Evolutionary conservation across 106 monocot genomes (phyloP).

Genomic region (Dendrobium chrysotoxum): DNA sequence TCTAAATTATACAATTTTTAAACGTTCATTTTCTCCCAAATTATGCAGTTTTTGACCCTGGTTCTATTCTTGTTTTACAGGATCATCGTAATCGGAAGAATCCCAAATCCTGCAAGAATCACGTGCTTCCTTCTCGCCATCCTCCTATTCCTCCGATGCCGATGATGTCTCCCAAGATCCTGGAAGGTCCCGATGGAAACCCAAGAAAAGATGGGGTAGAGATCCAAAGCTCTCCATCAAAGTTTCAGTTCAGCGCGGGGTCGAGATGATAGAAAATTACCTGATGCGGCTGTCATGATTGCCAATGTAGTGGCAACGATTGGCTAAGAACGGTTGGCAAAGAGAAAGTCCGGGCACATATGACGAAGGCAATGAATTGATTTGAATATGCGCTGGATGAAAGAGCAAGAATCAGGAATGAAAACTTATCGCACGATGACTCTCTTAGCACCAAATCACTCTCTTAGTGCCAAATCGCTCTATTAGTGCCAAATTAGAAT

Average conservation of each 20-base stretch:
- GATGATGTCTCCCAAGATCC: constrained; percentile 6
- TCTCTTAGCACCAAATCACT: no score
- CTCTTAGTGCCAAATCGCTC: no score
- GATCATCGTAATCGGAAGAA: constrained; percentile 24
- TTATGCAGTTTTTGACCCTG: neutral
- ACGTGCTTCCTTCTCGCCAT: constrained; percentile 19
- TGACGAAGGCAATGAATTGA: no score
- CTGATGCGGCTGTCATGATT: no score
- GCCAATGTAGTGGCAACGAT: no score
- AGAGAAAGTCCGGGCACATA: no score
- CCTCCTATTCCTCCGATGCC: constrained; percentile 22
- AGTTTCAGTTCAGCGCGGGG: constrained; percentile 11
- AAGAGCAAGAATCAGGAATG: no score
- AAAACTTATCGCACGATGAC: no score
- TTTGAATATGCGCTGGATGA: no score
- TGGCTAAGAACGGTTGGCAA: no score
- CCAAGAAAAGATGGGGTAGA: neutral
- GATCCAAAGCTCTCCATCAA: constrained; percentile 4
- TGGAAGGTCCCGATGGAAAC: constrained; percentile 7
- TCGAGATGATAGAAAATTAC: neutral
- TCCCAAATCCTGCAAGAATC: constrained; percentile 15
- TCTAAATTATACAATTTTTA: neutral
- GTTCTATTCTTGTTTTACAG: neutral
- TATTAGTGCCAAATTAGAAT: no score
- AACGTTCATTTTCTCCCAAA: neutral